These are phyloP conservation scores for Lentinus tigrinus DNA, from an alignment of 768 basidiomycete genomes.

Conservation along the genomic window DNA sequence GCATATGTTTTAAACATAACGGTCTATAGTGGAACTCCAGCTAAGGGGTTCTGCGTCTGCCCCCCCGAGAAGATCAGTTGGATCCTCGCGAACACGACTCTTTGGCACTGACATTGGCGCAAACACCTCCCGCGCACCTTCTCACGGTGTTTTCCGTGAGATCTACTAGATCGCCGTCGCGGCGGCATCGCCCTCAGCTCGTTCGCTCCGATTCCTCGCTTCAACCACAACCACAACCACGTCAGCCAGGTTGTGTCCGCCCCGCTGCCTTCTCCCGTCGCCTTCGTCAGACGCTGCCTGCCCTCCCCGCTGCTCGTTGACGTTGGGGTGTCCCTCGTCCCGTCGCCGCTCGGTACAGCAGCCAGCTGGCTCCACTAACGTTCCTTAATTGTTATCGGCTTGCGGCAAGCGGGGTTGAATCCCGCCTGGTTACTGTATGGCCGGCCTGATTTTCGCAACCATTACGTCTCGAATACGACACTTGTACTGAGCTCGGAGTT, in stretches of 20 bases:
- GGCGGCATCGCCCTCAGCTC: background rate
- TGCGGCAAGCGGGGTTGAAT: conserved; percentile 3
- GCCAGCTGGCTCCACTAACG: background rate
- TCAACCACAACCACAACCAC: background rate
- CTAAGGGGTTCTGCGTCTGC: background rate
- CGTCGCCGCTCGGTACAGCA: background rate
- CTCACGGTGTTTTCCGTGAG: background rate
- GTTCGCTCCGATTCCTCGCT: background rate
- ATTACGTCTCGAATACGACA: conserved; percentile 18
- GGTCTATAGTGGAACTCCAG: conserved; percentile 5
- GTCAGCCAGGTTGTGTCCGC: background rate
- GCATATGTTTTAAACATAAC: background rate
- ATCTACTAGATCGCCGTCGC: background rate
- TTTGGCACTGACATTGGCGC: background rate
- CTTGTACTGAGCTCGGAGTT: background rate
- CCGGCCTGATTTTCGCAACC: background rate
- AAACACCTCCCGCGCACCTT: background rate
- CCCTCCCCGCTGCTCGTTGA: background rate
- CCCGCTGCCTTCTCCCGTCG: background rate
- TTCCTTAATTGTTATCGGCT: conserved; percentile 8
- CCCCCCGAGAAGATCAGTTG: conserved; percentile 4
- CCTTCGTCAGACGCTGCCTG: background rate
- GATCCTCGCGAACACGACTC: conserved; percentile 5
- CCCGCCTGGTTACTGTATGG: background rate
- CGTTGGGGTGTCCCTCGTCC: background rate